Evolutionary conservation across 139 green algal genomes (phyloP).

Genomic region (Micractinium sp.): DNA sequence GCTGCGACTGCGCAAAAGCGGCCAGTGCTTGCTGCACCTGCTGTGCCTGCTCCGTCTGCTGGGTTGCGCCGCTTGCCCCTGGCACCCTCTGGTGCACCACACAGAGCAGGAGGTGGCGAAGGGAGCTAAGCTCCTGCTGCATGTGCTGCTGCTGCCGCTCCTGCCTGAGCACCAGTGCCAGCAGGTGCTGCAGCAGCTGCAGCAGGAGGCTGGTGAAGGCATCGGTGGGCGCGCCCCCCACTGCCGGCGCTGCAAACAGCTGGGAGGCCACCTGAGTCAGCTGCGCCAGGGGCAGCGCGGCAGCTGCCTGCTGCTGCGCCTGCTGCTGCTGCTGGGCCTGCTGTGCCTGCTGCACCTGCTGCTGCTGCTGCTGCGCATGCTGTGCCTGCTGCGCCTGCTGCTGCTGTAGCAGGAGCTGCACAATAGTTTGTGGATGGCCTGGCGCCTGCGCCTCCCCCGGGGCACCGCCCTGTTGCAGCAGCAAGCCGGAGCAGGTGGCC

Average conservation of each 20-base stretch:
- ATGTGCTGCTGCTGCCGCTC: background rate
- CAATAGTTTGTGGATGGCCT: too few species aligned
- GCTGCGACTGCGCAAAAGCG: background rate
- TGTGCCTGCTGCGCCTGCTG: background rate
- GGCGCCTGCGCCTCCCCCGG: too few species aligned
- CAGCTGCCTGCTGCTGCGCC: background rate
- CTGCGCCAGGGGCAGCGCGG: background rate
- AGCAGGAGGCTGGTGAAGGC: background rate
- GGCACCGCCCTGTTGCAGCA: too few species aligned
- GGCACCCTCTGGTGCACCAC: too few species aligned
- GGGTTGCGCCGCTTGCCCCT: too few species aligned
- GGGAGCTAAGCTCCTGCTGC: background rate
- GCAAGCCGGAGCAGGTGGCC: too few species aligned
- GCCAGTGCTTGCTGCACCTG: background rate
- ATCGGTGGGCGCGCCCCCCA: too few species aligned
- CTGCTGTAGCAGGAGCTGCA: background rate
- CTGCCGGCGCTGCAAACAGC: background rate
- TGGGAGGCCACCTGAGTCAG: background rate
- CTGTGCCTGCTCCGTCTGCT: background rate
- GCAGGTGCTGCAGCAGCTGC: background rate
- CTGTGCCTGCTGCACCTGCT: background rate
- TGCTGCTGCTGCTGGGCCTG: background rate
- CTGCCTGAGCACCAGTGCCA: background rate
- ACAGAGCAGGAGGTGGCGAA: background rate
- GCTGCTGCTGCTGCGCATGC: background rate